Conservation (phyloP, 2,329 filamentous ascomycete genomes). For the Trichoderma oligosporum region DNA sequence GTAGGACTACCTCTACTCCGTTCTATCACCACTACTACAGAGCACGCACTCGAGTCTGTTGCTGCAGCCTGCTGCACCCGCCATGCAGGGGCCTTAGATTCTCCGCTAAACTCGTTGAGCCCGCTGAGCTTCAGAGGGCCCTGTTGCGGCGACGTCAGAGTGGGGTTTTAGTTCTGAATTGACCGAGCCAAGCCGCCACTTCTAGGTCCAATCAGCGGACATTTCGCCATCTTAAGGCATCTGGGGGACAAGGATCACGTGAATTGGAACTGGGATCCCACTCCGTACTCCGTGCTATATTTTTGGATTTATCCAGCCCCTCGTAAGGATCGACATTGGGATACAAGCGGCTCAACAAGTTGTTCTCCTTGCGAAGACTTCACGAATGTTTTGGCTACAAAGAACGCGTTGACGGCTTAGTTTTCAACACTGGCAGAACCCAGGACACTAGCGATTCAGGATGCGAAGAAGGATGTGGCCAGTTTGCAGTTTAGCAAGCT, state of each 20-base stretch:
- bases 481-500: too few species aligned
- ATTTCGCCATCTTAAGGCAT: neutral
- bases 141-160: conserved; percentile 6
- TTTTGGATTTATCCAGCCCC: too few species aligned
- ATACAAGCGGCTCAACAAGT: too few species aligned
- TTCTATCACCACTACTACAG: neutral
- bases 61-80: neutral
- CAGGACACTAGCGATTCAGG: too few species aligned
- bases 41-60: neutral
- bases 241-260: neutral
- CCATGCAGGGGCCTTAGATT: conserved; percentile 12
- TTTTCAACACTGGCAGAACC: too few species aligned
- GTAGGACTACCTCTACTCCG: too few species aligned
- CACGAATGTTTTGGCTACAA: too few species aligned
- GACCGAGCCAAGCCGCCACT: conserved; percentile 14
- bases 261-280: neutral
- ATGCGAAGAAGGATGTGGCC: too few species aligned
- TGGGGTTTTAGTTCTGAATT: conserved; percentile 3
- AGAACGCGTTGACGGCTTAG: too few species aligned
- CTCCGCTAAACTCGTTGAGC: neutral
- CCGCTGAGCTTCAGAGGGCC: neutral
- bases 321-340: too few species aligned
- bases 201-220: neutral
- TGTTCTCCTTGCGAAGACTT: too few species aligned
- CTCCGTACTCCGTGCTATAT: too few species aligned